Conservation (phyloP, 1,284 basidiomycete species). For the Naganishia albida region DNA sequence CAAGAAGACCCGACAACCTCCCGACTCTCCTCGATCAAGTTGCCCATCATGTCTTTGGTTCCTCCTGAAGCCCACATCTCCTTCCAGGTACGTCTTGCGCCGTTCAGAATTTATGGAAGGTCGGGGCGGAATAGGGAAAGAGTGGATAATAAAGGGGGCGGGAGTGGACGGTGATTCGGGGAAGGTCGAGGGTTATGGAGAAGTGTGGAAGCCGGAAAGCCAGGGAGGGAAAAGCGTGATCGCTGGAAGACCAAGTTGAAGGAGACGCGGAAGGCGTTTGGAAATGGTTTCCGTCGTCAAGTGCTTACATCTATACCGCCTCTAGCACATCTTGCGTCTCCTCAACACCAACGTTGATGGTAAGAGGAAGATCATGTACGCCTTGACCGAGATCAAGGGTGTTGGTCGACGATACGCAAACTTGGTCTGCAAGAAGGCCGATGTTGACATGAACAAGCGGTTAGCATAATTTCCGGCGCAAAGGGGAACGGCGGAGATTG, state of each 20-base stretch:
- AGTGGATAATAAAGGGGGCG: too few species aligned
- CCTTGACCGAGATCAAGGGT: slow-evolving; percentile 99
- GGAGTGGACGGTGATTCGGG: too few species aligned
- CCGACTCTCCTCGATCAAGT: slow-evolving; percentile 27
- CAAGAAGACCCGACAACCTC: slow-evolving; percentile 9
- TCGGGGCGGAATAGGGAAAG: too few species aligned
- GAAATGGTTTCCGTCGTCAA: not conserved
- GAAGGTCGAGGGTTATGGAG: not conserved
- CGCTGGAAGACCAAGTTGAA: not conserved
- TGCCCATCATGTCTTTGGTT: slow-evolving; percentile 78
- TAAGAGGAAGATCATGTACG: slow-evolving; percentile 96
- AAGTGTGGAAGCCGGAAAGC: not conserved
- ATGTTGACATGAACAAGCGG: slow-evolving; percentile 99
- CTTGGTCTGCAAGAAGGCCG: slow-evolving; percentile 99
- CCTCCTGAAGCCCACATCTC: slow-evolving; percentile 88
- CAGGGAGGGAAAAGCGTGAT: not conserved
- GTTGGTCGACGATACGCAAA: slow-evolving; percentile 98
- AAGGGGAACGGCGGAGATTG: not conserved
- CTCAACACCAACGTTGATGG: slow-evolving; percentile 99
- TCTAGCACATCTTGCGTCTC: slow-evolving; percentile 92
- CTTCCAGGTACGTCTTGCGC: slow-evolving; percentile 69
- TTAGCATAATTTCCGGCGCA: slow-evolving; percentile 56
- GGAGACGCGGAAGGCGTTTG: not conserved
- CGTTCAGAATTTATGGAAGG: too few species aligned
- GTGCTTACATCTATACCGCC: slow-evolving; percentile 24